Percentiles rank a stretch among this genome's conserved stretches.
These are phyloP conservation scores for Nemania sp. DNA, from an alignment of 2,329 filamentous ascomycete species.

Conservation along the genomic window DNA sequence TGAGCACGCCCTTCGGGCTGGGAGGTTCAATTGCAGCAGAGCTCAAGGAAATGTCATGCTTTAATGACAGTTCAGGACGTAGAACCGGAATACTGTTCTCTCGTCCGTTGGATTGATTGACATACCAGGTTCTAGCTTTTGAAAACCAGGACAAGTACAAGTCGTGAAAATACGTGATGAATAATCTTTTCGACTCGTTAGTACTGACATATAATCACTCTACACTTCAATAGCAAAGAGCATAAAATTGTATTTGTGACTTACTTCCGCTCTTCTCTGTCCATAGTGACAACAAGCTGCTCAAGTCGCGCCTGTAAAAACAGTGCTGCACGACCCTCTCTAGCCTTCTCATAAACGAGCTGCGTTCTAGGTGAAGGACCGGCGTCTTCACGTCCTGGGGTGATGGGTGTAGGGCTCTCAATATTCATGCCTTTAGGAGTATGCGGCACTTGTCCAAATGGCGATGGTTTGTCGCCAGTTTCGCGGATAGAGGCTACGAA, in stretches of 20 bases:
- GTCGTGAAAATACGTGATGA: conserved; percentile 8
- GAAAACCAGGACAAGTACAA: neutral
- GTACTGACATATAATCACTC: too few species aligned
- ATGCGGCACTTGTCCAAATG: neutral
- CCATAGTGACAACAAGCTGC: neutral
- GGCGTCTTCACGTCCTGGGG: neutral
- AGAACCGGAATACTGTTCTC: neutral
- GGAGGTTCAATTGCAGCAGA: neutral
- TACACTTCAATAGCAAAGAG: too few species aligned
- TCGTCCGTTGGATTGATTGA: neutral
- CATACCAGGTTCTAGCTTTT: neutral
- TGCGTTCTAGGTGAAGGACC: conserved; percentile 10
- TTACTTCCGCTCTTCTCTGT: conserved; percentile 11
- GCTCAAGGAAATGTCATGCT: neutral
- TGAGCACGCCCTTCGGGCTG: neutral
- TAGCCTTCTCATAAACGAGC: conserved; percentile 14
- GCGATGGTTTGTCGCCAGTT: neutral
- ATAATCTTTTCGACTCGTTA: neutral
- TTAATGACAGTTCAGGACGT: neutral
- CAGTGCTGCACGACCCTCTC: neutral
- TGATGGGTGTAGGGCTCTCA: neutral
- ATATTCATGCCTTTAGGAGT: conserved; percentile 6
- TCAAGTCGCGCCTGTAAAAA: conserved; percentile 10
- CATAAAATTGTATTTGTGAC: neutral
- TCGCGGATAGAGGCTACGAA: conserved; percentile 3